Base-by-base conservation (phyloP, 2,329 filamentous ascomycete genomes). In the Geosmithia flava region DNA sequence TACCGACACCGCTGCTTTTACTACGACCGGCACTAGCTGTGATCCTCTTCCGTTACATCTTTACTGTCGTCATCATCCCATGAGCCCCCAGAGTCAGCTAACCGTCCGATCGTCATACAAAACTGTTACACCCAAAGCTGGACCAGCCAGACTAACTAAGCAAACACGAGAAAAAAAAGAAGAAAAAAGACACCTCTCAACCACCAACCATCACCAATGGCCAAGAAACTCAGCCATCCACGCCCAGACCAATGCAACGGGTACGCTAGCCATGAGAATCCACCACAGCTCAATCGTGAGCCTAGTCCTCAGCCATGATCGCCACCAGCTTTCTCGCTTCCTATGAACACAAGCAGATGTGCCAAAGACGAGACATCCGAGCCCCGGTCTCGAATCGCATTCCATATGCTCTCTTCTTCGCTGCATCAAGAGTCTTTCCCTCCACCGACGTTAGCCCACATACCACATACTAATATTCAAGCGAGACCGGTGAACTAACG, bases 321-420 rank as follows among this genome's bases (percentile, higher is more conserved):
- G 73, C 49, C 63, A 58, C 60, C 58, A 65, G 54, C 59, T 81
- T 51, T 52, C 81, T 66, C 53, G 61, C 52, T 65, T 53, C 48
- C 59, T 62, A 7, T 76, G 70, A 2, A 62, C 55, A 51, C 76
- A 80, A 2, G 57, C 64, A 0, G 53, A 54, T 3, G 76, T 80
- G 20, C 68, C 72, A 48, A 70, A 73, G 11, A 80, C 69, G 10
- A 79, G 62, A 54, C 76, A 80, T 3, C 76, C 76, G 1, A 80
- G 60, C 1, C 72, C 75, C 1, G 75, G 75, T 0, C 73, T 66
- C 19, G 71, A 73, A 55, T 81, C 76, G 55, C 78, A 83, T 56
- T 82, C 78, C 13, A 75, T 62, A 53, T 83, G 79, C 50, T 80
- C 71, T 49, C 79, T 68, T 16, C 78, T 68, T 40, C 75, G 68